phyloP scores from a whole-genome alignment of 257 asterid species.

The Salvia splendens region DNA sequence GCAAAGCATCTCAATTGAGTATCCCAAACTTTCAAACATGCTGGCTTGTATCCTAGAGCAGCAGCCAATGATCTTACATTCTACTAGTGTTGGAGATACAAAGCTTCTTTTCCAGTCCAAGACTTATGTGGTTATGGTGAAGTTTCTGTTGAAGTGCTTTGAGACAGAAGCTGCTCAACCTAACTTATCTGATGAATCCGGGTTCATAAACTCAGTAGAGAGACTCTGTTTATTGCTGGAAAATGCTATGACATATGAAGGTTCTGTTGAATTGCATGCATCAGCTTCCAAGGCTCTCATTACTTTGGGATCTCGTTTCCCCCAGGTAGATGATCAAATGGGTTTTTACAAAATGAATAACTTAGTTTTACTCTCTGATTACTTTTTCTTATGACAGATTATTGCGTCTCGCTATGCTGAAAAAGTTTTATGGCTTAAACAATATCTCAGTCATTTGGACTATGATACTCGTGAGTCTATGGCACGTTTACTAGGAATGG shows the following conservation, averaged over 20 bases:
- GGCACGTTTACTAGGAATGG: constrained; percentile 90
- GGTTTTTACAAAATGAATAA: constrained; percentile 11
- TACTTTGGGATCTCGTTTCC: constrained; percentile 70
- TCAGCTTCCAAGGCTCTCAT: constrained; percentile 89
- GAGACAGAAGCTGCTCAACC: constrained; percentile 65
- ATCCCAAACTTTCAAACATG: constrained; percentile 85
- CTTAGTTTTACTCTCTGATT: constrained; percentile 26
- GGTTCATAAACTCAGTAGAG: constrained; percentile 51
- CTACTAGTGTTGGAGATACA: constrained; percentile 49
- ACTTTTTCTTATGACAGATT: constrained; percentile 55
- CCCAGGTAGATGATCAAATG: constrained; percentile 60
- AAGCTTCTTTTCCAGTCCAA: constrained; percentile 70
- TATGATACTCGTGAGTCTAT: constrained; percentile 87
- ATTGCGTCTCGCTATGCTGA: constrained; percentile 72
- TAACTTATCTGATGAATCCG: constrained; percentile 48
- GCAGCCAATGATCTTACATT: constrained; percentile 64
- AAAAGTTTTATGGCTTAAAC: constrained; percentile 78
- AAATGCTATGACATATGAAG: constrained; percentile 82
- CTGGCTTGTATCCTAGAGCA: constrained; percentile 68
- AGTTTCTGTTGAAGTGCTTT: constrained; percentile 88
- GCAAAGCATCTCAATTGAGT: constrained; percentile 44
- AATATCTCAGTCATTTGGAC: constrained; percentile 74
- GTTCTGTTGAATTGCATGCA: constrained; percentile 89
- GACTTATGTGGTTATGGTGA: constrained; percentile 81
- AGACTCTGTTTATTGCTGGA: constrained; percentile 72